A percentile compares a stretch with the other conserved stretches of the same genome.
Conservation (phyloP, 2,329 filamentous ascomycete genomes). For the Plenodomus biglobosus region DNA sequence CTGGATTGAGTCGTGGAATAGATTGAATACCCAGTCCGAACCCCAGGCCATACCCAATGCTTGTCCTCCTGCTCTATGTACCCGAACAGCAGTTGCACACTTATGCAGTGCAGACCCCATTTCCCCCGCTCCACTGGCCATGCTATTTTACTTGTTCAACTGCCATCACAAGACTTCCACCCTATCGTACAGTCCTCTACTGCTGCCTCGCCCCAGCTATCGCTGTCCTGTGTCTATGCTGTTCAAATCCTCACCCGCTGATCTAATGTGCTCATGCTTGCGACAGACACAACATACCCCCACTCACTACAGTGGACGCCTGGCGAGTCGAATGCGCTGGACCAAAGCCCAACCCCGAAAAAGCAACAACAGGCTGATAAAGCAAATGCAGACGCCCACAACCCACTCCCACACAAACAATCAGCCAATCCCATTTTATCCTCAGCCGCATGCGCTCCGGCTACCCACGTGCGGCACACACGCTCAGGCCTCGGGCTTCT, state of each 20-base stretch:
- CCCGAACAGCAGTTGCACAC: conserved; percentile 6
- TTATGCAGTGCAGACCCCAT: conserved; percentile 9
- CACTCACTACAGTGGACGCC: conserved; percentile 20
- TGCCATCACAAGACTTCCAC: conserved; percentile 4
- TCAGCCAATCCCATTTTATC: conserved; percentile 38
- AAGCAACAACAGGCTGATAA: conserved; percentile 32
- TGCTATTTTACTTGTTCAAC: neutral
- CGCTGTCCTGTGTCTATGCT: conserved; percentile 8
- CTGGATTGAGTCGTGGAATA: conserved; percentile 8
- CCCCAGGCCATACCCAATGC: conserved; percentile 4
- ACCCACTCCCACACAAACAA: conserved; percentile 21
- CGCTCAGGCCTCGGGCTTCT: conserved; percentile 31
- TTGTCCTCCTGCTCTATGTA: conserved; percentile 9
- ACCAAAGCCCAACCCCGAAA: conserved; percentile 25
- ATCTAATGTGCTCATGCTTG: neutral
- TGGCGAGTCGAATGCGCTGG: conserved; percentile 18
- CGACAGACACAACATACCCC: conserved; percentile 10
- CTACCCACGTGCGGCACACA: conserved; percentile 11
- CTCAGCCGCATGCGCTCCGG: conserved; percentile 17
- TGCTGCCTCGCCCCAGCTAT: conserved; percentile 18
- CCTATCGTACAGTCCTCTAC: conserved; percentile 29
- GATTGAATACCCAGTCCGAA: conserved; percentile 9
- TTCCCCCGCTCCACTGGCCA: conserved; percentile 3
- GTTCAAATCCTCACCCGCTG: neutral
- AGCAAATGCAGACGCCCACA: conserved; percentile 24